Evolutionary conservation across 306 rosid genomes (phyloP).

Genomic region (Cicer pinnatifidum): DNA sequence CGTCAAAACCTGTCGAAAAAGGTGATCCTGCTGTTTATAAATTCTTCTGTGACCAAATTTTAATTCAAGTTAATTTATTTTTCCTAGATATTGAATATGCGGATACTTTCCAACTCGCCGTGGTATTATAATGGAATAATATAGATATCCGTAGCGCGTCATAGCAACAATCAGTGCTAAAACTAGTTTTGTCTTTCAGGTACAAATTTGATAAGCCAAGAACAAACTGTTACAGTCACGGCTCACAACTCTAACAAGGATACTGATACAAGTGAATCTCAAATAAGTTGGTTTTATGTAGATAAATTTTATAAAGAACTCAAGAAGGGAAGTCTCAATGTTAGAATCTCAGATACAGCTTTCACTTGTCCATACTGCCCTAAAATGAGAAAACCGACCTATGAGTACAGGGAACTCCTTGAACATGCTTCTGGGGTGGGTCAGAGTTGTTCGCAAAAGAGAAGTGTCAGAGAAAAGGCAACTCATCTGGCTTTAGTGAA

Average conservation of each 20-base stretch:
- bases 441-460: conserved; percentile 76
- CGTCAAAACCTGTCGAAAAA: conserved; percentile 54
- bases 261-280: conserved; percentile 61
- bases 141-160: conserved; percentile 21
- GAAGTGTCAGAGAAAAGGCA: conserved; percentile 74
- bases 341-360: conserved; percentile 60
- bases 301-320: conserved; percentile 66
- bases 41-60: background rate
- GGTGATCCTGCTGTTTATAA: conserved; percentile 50
- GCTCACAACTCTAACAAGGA: conserved; percentile 59
- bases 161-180: conserved; percentile 9
- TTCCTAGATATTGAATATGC: background rate
- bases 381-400: conserved; percentile 62
- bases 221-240: conserved; percentile 48
- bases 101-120: conserved; percentile 14
- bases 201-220: conserved; percentile 42
- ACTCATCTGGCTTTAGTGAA: conserved; percentile 77
- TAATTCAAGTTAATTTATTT: conserved; percentile 1
- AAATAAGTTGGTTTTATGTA: conserved; percentile 60
- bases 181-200: conserved; percentile 45
- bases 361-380: conserved; percentile 84
- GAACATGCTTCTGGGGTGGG: conserved; percentile 96
- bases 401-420: conserved; percentile 64
- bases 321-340: conserved; percentile 61
- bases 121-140: conserved; percentile 25